These are phyloP conservation scores for Pyrus bretschneideri DNA, from an alignment of 306 rosid genomes.

Conservation along the genomic window DNA sequence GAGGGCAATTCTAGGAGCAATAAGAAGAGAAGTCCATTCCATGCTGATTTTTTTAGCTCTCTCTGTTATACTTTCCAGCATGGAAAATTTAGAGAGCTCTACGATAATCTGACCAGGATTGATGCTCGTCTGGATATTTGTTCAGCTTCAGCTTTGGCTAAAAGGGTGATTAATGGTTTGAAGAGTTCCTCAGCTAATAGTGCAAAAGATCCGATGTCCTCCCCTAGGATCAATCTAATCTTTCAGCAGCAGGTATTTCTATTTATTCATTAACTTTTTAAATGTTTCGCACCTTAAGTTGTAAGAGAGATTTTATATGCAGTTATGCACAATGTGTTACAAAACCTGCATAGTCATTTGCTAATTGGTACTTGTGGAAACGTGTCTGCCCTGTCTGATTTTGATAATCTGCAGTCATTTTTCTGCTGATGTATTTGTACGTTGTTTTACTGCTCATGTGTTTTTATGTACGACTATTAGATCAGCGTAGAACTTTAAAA, in stretches of 20 bases:
- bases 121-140: slow-evolving; percentile 77
- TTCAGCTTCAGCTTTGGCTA: slow-evolving; percentile 62
- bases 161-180: slow-evolving; percentile 48
- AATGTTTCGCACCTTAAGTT: background rate
- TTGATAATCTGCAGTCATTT: too few relatives aligned
- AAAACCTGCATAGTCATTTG: background rate
- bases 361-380: background rate
- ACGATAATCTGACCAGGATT: slow-evolving; percentile 61
- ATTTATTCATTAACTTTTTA: background rate
- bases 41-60: slow-evolving; percentile 69
- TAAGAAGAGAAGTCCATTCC: slow-evolving; percentile 34
- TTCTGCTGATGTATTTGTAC: too few relatives aligned
- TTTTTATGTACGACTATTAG: too few relatives aligned
- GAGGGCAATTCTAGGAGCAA: background rate
- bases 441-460: too few relatives aligned
- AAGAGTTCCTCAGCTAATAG: slow-evolving; percentile 30
- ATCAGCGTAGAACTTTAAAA: too few relatives aligned
- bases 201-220: slow-evolving; percentile 38
- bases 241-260: background rate
- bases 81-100: slow-evolving; percentile 52
- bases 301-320: background rate
- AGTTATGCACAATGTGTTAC: background rate
- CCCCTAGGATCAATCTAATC: slow-evolving; percentile 21
- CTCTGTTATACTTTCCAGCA: slow-evolving; percentile 67
- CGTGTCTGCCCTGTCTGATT: too few relatives aligned